phyloP scores from a whole-genome alignment of 2,329 filamentous ascomycete genomes.

The Arthrobotrys entomopaga region DNA sequence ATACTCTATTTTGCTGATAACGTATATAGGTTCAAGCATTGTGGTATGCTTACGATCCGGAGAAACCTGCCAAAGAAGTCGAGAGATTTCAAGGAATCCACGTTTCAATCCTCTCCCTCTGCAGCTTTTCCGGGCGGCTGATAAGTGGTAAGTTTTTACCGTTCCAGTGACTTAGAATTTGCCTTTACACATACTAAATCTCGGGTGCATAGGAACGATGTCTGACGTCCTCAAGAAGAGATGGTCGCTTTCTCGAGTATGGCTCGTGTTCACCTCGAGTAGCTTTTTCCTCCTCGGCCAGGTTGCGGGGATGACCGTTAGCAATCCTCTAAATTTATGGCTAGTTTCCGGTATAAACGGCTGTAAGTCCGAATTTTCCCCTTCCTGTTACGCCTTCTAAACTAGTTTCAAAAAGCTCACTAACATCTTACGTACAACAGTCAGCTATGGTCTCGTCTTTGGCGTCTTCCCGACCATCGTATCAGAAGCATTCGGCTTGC shows the following conservation, averaged over 20 bases:
- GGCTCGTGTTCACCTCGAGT: slow-evolving; percentile 85
- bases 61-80: slow-evolving; percentile 77
- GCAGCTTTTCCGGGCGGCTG: slow-evolving; percentile 84
- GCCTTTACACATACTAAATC: slow-evolving; percentile 9
- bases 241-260: slow-evolving; percentile 82
- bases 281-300: slow-evolving; percentile 83
- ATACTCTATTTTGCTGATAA: slow-evolving; percentile 1
- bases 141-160: slow-evolving; percentile 70
- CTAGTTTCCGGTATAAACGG: slow-evolving; percentile 85
- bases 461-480: slow-evolving; percentile 91
- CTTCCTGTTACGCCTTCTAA: too few relatives aligned
- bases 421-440: slow-evolving; percentile 26
- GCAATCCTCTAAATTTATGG: slow-evolving; percentile 79
- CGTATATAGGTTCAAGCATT: slow-evolving; percentile 73
- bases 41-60: slow-evolving; percentile 85
- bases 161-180: slow-evolving; percentile 25
- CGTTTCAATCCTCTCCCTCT: slow-evolving; percentile 90
- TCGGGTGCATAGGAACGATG: slow-evolving; percentile 73
- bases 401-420: background rate
- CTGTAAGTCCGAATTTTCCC: slow-evolving; percentile 57
- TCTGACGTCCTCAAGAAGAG: slow-evolving; percentile 89
- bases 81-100: slow-evolving; percentile 86
- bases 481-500: slow-evolving; percentile 89
- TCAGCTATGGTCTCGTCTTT: slow-evolving; percentile 93
- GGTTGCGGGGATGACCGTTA: slow-evolving; percentile 76